Conservation (phyloP, 345 rosid genomes). For the Balakata baccata region DNA sequence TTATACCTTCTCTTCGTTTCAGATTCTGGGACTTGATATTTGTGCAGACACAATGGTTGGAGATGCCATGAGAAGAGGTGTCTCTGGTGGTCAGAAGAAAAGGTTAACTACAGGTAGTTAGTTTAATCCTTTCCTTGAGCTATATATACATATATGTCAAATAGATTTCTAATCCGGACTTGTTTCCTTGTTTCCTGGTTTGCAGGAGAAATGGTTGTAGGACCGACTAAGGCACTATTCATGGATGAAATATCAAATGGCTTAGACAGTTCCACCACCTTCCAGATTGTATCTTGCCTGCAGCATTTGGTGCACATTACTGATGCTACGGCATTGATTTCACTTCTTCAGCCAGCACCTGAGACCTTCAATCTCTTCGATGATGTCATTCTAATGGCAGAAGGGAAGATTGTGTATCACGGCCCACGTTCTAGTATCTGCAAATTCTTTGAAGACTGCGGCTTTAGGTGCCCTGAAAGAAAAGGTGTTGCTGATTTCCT, state of each 20-base stretch:
- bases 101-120: slow-evolving; percentile 35
- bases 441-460: slow-evolving; percentile 54
- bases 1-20: slow-evolving; percentile 5
- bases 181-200: background rate
- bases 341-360: slow-evolving; percentile 72
- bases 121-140: background rate
- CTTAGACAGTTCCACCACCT: slow-evolving; percentile 63
- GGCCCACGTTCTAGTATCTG: slow-evolving; percentile 43
- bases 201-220: slow-evolving; percentile 71
- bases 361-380: slow-evolving; percentile 63
- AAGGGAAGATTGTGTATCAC: slow-evolving; percentile 56
- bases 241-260: slow-evolving; percentile 76
- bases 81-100: slow-evolving; percentile 46
- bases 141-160: background rate
- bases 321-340: slow-evolving; percentile 50
- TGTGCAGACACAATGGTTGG: slow-evolving; percentile 39
- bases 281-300: slow-evolving; percentile 54
- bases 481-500: slow-evolving; percentile 65
- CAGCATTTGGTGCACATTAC: slow-evolving; percentile 56
- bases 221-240: slow-evolving; percentile 57
- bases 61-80: slow-evolving; percentile 41
- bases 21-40: slow-evolving; percentile 43
- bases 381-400: slow-evolving; percentile 55
- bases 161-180: background rate
- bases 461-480: slow-evolving; percentile 59